phyloP scores from a whole-genome alignment of 2,329 filamentous ascomycete genomes.

The Diaporthe vexans region DNA sequence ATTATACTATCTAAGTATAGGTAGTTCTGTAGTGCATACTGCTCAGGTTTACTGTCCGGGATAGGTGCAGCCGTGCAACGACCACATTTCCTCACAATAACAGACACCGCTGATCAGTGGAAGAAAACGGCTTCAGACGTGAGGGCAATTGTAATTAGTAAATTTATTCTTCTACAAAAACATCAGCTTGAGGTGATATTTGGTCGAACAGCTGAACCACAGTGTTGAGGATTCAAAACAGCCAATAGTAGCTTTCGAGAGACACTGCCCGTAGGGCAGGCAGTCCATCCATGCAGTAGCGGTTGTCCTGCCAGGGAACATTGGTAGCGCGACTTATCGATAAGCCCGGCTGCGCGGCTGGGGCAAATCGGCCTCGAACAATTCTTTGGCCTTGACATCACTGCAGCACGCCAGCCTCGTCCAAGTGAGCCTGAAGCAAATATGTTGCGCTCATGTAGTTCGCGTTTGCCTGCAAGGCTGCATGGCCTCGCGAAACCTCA shows the following conservation, averaged over 20 bases:
- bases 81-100: too few relatives aligned
- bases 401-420: slow-evolving; percentile 6
- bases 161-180: too few relatives aligned
- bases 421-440: slow-evolving; percentile 22
- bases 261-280: too few relatives aligned
- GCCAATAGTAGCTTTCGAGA: neutral
- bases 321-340: slow-evolving; percentile 35
- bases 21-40: too few relatives aligned
- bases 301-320: neutral
- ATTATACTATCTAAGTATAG: too few relatives aligned
- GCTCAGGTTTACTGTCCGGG: too few relatives aligned
- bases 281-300: too few relatives aligned
- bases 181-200: neutral
- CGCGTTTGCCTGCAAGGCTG: slow-evolving; percentile 39
- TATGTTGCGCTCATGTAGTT: slow-evolving; percentile 42
- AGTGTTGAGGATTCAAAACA: neutral
- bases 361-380: slow-evolving; percentile 13
- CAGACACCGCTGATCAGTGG: neutral
- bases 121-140: too few relatives aligned
- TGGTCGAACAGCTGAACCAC: neutral
- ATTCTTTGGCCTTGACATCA: slow-evolving; percentile 36
- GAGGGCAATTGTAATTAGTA: too few relatives aligned
- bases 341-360: slow-evolving; percentile 28
- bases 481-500: slow-evolving; percentile 33
- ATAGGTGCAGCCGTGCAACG: too few relatives aligned